Conservation (phyloP, 352 stramenopile species). For the Pythium brassicae region DNA sequence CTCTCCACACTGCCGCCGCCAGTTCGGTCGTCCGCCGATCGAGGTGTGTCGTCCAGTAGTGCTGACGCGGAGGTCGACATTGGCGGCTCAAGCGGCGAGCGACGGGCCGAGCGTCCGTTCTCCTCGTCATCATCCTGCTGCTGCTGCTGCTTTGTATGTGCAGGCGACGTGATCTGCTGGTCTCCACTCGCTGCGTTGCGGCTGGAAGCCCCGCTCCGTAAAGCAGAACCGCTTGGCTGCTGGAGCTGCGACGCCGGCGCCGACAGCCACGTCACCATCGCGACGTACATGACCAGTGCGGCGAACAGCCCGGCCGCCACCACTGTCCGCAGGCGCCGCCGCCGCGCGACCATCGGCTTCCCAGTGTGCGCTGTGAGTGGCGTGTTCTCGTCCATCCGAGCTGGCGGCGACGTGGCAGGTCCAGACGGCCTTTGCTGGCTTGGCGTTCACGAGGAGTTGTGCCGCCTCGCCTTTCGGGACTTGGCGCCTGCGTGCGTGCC, state of each 20-base stretch:
- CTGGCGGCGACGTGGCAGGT: too few species aligned
- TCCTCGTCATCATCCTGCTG: not conserved
- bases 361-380: not conserved
- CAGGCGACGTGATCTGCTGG: not conserved
- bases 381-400: not conserved
- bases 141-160: conserved; percentile 1
- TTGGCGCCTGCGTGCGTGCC: too few species aligned
- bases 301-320: not conserved
- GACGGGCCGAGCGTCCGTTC: not conserved
- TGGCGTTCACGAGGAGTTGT: too few species aligned
- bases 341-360: not conserved
- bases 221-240: not conserved
- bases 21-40: not conserved
- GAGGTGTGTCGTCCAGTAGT: not conserved
- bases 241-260: not conserved
- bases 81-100: not conserved
- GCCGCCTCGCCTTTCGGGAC: too few species aligned
- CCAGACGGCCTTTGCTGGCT: too few species aligned
- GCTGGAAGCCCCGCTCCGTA: too few species aligned
- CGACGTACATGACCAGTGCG: not conserved
- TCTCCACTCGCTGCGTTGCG: too few species aligned
- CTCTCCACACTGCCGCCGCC: not conserved
- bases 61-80: not conserved
- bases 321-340: not conserved
- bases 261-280: not conserved